Evolutionary conservation across 2,329 filamentous ascomycete genomes (phyloP), one percentile per base, ranked within the genome.

Genomic region (Calonectria fujianensis): DNA sequence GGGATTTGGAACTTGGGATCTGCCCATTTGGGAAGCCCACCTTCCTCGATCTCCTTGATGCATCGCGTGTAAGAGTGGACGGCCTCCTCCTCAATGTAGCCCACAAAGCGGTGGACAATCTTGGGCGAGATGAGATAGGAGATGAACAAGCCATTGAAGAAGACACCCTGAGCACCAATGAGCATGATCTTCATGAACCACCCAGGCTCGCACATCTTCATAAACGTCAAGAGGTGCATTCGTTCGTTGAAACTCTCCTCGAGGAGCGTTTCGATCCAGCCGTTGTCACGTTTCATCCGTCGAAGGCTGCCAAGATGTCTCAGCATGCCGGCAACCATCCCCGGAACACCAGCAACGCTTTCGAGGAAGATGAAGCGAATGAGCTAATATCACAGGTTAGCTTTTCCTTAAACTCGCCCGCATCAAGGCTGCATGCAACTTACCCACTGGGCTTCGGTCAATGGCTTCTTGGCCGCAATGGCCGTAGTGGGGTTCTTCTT

Each of bases 251-350:
- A 97, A 76, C 93, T 94, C 87, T 98, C 95, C 84, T 97, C 95
- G 1, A 98, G 90, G 11, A 98, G 88, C 0, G 95, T 96, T 85
- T 98, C 96, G 83, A 99, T 98, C 95, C 94, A 98, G 82, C 97
- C 97, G 80, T 98, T 98, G 84, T 98, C 96, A 71, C 96, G 90
- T 89, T 95, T 96, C 89, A 98, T 93, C 35, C 93, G 91, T 57
- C 96, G 90, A 81, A 98, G 90, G 78, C 93, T 96, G 82, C 94
- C 92, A 48, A 98, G 89, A 85, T 99, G 97, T 41, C 97, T 90
- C 20, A 98, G 89, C 94, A 98, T 98, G 29, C 96, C 97, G 0
- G 94, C 97, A 0, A 98, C 96, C 95, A 98, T 98, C 10, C 97
- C 97, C 0, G 97, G 97, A 0, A 98, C 97, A 41, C 96, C 97